These are phyloP conservation scores for Ambrosia artemisiifolia DNA, from an alignment of 129 eudicot species.

Conservation along the genomic window DNA sequence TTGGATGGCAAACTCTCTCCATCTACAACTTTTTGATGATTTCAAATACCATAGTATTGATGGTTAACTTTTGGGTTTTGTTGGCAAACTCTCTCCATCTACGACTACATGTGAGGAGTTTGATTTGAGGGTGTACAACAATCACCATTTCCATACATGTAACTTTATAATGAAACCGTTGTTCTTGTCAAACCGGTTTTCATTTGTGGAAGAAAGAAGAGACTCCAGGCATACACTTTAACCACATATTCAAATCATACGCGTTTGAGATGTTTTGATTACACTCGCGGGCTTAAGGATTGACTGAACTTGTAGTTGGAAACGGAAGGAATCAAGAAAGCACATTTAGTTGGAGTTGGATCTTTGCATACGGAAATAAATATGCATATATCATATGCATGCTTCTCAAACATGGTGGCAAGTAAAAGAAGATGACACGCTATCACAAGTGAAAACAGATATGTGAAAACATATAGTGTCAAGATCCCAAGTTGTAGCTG, in stretches of 20 bases:
- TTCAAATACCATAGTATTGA: conserved; percentile 70
- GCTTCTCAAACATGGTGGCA: conserved; percentile 87
- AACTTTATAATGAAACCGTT: conserved; percentile 66
- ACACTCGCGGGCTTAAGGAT: conserved; percentile 88
- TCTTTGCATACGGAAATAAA: conserved; percentile 62
- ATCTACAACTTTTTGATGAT: conserved; percentile 20
- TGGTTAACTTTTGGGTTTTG: conserved; percentile 64
- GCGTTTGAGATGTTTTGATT: conserved; percentile 79
- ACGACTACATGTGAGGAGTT: no score
- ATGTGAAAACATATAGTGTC: background rate
- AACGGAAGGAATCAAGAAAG: conserved; percentile 84
- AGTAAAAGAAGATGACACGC: conserved; percentile 47
- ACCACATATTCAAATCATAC: conserved; percentile 70
- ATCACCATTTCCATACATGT: conserved; percentile 34
- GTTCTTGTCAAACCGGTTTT: conserved; percentile 79
- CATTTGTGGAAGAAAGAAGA: conserved; percentile 72
- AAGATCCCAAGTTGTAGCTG: conserved; percentile 18
- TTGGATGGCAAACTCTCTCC: conserved; percentile 79
- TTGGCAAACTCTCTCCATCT: no score
- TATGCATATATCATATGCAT: conserved; percentile 60
- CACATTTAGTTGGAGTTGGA: conserved; percentile 62
- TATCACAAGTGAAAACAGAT: conserved; percentile 53
- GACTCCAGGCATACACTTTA: conserved; percentile 62
- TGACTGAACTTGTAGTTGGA: conserved; percentile 73
- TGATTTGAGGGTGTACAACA: no score